Base-by-base conservation (phyloP, 2,329 filamentous ascomycete genomes). In the Penicillium sp. region DNA sequence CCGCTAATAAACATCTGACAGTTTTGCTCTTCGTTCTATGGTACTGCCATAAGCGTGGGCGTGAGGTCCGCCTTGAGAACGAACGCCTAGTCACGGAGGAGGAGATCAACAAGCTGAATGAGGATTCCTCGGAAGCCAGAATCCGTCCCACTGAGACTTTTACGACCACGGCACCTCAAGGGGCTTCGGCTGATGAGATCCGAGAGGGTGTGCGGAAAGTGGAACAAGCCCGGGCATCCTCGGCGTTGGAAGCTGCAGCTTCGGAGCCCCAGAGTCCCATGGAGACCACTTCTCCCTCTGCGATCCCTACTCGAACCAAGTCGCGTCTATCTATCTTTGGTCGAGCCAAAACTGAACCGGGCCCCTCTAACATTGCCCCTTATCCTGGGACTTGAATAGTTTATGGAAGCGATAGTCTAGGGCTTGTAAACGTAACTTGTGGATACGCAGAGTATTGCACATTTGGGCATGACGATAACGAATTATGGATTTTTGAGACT, bases 11-110 rank as follows among this genome's bases (percentile, higher is more conserved):
- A 8, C 2, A 23, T 31, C n/a, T 20, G 6, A 7, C 53, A 89
- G 90, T 97, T 52, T 82, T 97, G 15, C 83, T 99, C 54, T 94
- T 96, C 70, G 90, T 96, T 43, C 87, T 97, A 66, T 99, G 93
- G 92, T 99, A 97, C 77, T 97, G 92, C 77, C 89, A 97, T 76
- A 97, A 97, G 79, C 89, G 94, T 51, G 94, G 94, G 37, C 86
- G 86, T 43, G 93, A 99, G 77, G 87, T 86, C 6, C 85, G 94
- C 49, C 83, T 97, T 12, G 87, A 89, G 69, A 84, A 79, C 49
- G 82, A 84, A 59, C 75, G 78, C 14, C 69, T 80, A 15, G 73
- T 79, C 23, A 77, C 75, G 0, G 76, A 79, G 58, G 70, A 74
- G 37, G 77, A 79, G 60, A 73, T 77, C 25, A 63, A 58, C 25